Conservation (phyloP, 176 grass and related monocot species). For the Avena sativa region DNA sequence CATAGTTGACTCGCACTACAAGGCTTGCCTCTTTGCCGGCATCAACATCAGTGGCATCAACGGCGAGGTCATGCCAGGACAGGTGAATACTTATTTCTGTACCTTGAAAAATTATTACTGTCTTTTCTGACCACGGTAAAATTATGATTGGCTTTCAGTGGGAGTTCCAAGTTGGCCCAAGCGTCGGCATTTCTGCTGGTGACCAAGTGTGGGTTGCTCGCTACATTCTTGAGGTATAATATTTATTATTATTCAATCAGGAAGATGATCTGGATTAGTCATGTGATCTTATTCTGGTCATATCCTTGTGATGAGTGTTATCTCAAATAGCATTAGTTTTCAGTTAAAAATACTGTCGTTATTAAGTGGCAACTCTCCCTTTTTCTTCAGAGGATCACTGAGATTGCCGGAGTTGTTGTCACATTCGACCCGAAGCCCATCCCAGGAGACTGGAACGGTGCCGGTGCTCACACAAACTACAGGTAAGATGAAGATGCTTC, state of each 20-base stretch:
- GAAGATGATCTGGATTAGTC: neutral
- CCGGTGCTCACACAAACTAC: conserved; percentile 95
- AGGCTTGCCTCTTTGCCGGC: conserved; percentile 87
- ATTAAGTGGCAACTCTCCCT: neutral
- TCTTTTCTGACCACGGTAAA: conserved; percentile 21
- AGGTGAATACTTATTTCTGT: conserved; percentile 54
- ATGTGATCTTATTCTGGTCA: neutral
- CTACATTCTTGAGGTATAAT: conserved; percentile 91
- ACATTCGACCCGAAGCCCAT: conserved; percentile 96
- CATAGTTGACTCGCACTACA: conserved; percentile 95
- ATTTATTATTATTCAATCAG: neutral
- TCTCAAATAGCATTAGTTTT: neutral
- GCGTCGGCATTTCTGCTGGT: conserved; percentile 78
- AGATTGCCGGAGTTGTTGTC: conserved; percentile 91
- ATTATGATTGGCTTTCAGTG: conserved; percentile 58
- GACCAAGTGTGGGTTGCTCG: conserved; percentile 91
- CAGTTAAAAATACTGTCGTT: neutral
- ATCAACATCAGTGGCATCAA: conserved; percentile 98
- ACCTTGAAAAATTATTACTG: neutral
- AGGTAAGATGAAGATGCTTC: conserved; percentile 39
- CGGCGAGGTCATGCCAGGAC: conserved; percentile 98
- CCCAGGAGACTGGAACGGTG: conserved; percentile 97
- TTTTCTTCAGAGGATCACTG: conserved; percentile 83
- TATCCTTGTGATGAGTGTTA: neutral
- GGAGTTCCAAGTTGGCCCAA: conserved; percentile 96